Evolutionary conservation across 2,329 filamentous ascomycete genomes (phyloP).

Genomic region (Pseudopithomyces maydicus): DNA sequence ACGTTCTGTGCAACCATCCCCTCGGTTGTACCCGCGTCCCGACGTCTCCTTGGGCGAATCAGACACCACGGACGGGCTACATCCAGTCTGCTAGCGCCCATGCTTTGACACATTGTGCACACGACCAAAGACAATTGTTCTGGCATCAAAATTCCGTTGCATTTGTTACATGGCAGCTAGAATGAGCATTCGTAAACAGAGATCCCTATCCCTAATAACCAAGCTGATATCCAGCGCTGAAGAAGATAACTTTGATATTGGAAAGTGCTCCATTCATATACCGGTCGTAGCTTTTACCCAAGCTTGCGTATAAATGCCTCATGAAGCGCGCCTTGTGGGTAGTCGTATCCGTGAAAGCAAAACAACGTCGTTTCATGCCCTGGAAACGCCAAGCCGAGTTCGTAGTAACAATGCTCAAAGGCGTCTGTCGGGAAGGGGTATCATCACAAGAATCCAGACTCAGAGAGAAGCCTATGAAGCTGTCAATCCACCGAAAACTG

Average conservation of each 20-base stretch:
- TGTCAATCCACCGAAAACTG: slow-evolving; percentile 21
- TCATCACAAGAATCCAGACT: slow-evolving; percentile 61
- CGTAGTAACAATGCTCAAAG: slow-evolving; percentile 8
- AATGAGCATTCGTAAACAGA: neutral
- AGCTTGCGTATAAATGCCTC: slow-evolving; percentile 1
- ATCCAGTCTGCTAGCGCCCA: neutral
- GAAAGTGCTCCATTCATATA: neutral
- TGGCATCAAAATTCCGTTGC: neutral
- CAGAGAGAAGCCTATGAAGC: slow-evolving; percentile 54
- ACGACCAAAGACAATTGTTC: neutral
- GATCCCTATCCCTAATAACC: neutral
- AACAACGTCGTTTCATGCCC: neutral
- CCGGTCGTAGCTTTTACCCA: slow-evolving; percentile 6
- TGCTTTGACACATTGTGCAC: neutral
- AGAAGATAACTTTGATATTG: neutral
- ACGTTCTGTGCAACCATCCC: neutral
- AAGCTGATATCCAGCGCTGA: neutral
- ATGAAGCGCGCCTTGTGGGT: slow-evolving; percentile 2
- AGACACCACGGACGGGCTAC: neutral
- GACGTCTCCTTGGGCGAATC: neutral
- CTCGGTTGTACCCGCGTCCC: neutral
- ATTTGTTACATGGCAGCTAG: neutral
- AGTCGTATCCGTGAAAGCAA: slow-evolving; percentile 3
- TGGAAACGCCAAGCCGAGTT: slow-evolving; percentile 4
- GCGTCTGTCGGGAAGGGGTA: slow-evolving; percentile 34